Conservation (phyloP, 2,329 filamentous ascomycete species). For the Penicillium sp. region DNA sequence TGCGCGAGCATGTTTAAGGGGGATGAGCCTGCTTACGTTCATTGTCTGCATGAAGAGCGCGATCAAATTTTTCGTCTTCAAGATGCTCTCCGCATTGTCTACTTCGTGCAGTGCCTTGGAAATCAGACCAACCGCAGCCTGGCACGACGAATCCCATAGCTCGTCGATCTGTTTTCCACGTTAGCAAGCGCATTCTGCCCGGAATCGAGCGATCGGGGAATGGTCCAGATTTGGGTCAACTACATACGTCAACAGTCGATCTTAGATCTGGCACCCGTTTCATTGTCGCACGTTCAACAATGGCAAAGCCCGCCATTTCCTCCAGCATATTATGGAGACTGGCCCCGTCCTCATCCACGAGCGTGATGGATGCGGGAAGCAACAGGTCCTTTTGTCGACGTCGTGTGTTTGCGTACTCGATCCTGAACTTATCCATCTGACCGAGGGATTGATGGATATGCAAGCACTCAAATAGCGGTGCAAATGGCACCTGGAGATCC, state of each 20-base stretch:
- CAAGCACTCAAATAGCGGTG: constrained; percentile 87
- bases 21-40: constrained; percentile 63
- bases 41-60: constrained; percentile 97
- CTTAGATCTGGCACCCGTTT: constrained; percentile 80
- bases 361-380: constrained; percentile 72
- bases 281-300: constrained; percentile 94
- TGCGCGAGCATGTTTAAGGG: background rate
- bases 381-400: constrained; percentile 89
- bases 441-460: constrained; percentile 96
- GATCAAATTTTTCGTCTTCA: constrained; percentile 94
- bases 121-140: constrained; percentile 79
- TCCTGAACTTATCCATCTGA: constrained; percentile 85
- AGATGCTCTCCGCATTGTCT: constrained; percentile 81
- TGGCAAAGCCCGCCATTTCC: constrained; percentile 92
- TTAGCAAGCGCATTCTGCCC: constrained; percentile 11
- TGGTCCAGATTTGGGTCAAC: background rate
- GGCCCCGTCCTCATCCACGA: constrained; percentile 79
- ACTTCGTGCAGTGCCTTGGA: constrained; percentile 75
- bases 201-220: background rate
- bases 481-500: constrained; percentile 91
- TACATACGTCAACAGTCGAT: constrained; percentile 72
- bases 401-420: constrained; percentile 89
- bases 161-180: constrained; percentile 73
- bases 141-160: constrained; percentile 97
- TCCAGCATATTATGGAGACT: constrained; percentile 89